These are phyloP conservation scores for Trypanosoma rangeli DNA, from an alignment of 208 protist genomes.

Conservation along the genomic window DNA sequence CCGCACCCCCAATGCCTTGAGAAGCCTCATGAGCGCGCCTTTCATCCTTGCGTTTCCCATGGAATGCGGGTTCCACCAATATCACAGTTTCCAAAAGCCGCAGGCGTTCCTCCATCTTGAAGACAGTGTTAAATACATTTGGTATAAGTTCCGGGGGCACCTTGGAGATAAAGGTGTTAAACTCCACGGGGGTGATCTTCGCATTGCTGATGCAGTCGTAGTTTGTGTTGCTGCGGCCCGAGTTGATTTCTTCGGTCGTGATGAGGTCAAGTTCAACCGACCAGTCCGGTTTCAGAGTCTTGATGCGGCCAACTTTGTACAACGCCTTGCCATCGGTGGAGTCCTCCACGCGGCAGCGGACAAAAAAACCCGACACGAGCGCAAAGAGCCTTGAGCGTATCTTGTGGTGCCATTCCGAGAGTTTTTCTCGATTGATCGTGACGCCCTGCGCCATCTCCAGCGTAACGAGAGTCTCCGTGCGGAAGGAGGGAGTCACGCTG, in stretches of 20 bases:
- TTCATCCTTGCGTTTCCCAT: constrained; percentile 62
- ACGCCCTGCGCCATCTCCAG: constrained; percentile 77
- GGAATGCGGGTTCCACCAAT: constrained; percentile 78
- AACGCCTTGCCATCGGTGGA: constrained; percentile 78
- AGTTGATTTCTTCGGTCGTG: constrained; percentile 77
- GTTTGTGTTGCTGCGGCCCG: constrained; percentile 84
- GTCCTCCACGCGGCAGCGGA: constrained; percentile 91
- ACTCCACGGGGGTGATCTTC: constrained; percentile 72
- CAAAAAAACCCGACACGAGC: constrained; percentile 86
- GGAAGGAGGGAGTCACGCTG: constrained; percentile 44
- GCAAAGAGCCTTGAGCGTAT: constrained; percentile 81
- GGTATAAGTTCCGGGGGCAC: constrained; percentile 59
- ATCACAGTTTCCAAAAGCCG: constrained; percentile 80
- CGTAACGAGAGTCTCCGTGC: constrained; percentile 56
- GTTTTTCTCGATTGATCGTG: constrained; percentile 89
- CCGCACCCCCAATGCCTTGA: constrained; percentile 6
- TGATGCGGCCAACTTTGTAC: constrained; percentile 92
- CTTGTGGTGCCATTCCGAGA: constrained; percentile 92
- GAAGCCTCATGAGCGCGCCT: constrained; percentile 54
- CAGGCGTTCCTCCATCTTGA: constrained; percentile 81
- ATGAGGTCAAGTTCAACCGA: constrained; percentile 89
- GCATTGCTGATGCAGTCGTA: constrained; percentile 93
- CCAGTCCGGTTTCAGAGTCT: constrained; percentile 88
- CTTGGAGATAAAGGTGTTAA: constrained; percentile 70
- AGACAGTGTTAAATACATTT: constrained; percentile 56